Percentiles rank a stretch among this genome's conserved stretches.
phyloP scores from a whole-genome alignment of 768 basidiomycete species.

The Agrocybe praecox region DNA sequence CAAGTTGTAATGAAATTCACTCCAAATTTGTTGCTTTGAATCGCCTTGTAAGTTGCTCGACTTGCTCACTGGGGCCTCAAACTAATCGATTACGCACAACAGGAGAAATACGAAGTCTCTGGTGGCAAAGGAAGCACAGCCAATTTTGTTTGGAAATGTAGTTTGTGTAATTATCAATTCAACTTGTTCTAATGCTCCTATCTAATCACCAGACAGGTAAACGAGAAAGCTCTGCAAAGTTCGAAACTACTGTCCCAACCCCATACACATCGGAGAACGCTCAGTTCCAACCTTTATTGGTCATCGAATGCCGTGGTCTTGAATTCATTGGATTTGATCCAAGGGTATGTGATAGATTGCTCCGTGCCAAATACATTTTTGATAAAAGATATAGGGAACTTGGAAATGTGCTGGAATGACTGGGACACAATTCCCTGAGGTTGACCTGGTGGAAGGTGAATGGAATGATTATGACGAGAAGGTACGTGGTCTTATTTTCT shows the following conservation, averaged over 20 bases:
- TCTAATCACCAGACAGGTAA: slow-evolving; percentile 44
- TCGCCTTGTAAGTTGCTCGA: slow-evolving; percentile 48
- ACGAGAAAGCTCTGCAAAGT: slow-evolving; percentile 82
- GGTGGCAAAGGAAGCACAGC: slow-evolving; percentile 70
- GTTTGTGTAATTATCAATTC: slow-evolving; percentile 46
- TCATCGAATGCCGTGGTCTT: slow-evolving; percentile 84
- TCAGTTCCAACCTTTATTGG: slow-evolving; percentile 64
- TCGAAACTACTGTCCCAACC: slow-evolving; percentile 53
- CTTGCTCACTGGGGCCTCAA: background rate
- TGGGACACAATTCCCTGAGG: slow-evolving; percentile 59
- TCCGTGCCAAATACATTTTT: background rate
- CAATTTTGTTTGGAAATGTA: slow-evolving; percentile 82
- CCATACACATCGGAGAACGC: slow-evolving; percentile 67
- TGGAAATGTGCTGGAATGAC: slow-evolving; percentile 77
- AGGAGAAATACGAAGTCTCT: slow-evolving; percentile 72
- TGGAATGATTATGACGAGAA: slow-evolving; percentile 96
- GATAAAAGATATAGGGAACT: slow-evolving; percentile 49
- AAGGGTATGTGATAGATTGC: slow-evolving; percentile 41
- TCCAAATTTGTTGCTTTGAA: slow-evolving; percentile 75
- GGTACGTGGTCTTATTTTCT: slow-evolving; percentile 42
- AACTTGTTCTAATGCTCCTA: background rate
- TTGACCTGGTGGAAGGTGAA: slow-evolving; percentile 66
- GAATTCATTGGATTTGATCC: slow-evolving; percentile 84
- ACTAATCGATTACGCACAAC: background rate
- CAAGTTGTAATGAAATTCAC: slow-evolving; percentile 76